Conservation (phyloP, 257 asterid species). For the Solanum chiquidenum region DNA sequence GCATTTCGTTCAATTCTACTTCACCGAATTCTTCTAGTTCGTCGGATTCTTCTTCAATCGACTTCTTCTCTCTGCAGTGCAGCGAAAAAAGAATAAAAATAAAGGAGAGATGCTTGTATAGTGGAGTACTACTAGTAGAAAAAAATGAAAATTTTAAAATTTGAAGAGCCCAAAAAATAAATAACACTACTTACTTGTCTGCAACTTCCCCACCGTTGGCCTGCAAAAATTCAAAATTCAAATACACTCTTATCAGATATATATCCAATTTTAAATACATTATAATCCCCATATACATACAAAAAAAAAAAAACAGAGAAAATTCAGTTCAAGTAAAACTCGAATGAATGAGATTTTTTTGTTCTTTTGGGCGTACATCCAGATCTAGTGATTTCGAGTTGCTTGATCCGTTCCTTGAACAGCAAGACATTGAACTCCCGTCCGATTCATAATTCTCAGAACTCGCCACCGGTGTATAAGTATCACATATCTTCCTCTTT, state of each 20-base stretch:
- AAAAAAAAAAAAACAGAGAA: background rate
- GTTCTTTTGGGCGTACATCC: slow-evolving; percentile 15
- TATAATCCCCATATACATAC: too few species aligned
- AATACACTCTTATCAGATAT: background rate
- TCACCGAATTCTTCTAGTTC: too few species aligned
- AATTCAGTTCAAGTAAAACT: background rate
- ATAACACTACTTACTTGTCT: slow-evolving; percentile 21
- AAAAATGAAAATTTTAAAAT: background rate
- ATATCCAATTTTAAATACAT: background rate
- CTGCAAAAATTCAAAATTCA: background rate
- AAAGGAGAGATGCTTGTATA: background rate
- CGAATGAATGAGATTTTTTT: too few species aligned
- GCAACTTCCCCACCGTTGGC: background rate
- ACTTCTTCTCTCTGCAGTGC: background rate
- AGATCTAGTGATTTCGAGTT: slow-evolving; percentile 37
- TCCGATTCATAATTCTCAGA: slow-evolving; percentile 3
- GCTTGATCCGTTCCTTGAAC: slow-evolving; percentile 14
- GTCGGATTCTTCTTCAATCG: background rate
- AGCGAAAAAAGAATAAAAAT: too few species aligned
- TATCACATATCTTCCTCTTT: slow-evolving; percentile 28
- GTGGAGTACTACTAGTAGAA: too few species aligned
- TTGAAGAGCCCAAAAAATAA: background rate
- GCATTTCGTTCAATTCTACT: too few species aligned
- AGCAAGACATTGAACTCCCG: slow-evolving; percentile 8
- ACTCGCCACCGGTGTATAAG: background rate